phyloP scores from a whole-genome alignment of 1,284 basidiomycete species.

The Cutaneotrichosporon cavernicola region DNA sequence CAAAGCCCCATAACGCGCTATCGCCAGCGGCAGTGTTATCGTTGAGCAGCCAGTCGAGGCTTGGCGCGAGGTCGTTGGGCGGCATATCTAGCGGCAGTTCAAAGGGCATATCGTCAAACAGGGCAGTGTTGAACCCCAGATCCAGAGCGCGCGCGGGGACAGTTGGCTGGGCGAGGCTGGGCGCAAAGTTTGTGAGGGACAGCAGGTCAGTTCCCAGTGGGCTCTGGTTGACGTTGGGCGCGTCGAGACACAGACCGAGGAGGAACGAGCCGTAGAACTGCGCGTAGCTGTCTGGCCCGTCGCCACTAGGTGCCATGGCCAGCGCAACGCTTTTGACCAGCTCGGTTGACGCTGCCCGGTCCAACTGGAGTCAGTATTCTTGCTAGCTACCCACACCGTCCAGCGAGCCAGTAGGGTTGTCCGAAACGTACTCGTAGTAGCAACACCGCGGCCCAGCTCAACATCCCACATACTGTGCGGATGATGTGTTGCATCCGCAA shows the following conservation, averaged over 20 bases:
- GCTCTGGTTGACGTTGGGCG: not conserved
- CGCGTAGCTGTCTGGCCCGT: conserved; percentile 9
- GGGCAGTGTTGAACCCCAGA: not conserved
- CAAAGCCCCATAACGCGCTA: conserved; percentile 6
- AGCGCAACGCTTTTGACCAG: conserved; percentile 11
- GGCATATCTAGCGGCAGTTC: conserved; percentile 12
- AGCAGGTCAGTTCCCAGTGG: not conserved
- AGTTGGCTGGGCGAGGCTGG: not conserved
- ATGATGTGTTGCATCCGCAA: conserved; percentile 9
- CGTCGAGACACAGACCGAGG: conserved; percentile 10
- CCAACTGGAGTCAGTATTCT: conserved; percentile 12
- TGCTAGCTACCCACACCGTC: not conserved
- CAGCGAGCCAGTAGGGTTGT: no score
- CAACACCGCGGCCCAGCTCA: conserved; percentile 14
- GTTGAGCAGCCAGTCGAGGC: conserved; percentile 16
- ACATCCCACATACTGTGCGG: conserved; percentile 13
- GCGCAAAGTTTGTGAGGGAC: not conserved
- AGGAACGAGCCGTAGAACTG: conserved; percentile 18
- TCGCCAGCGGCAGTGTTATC: conserved; percentile 6
- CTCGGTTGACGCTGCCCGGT: not conserved
- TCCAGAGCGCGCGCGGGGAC: not conserved
- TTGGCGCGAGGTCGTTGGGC: not conserved
- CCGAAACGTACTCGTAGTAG: conserved; percentile 2
- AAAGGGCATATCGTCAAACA: conserved; percentile 5
- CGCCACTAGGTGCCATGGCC: conserved; percentile 11